Evolutionary conservation across 2,329 filamentous ascomycete genomes (phyloP).

Genomic region (Arthrobotrys musiformis): DNA sequence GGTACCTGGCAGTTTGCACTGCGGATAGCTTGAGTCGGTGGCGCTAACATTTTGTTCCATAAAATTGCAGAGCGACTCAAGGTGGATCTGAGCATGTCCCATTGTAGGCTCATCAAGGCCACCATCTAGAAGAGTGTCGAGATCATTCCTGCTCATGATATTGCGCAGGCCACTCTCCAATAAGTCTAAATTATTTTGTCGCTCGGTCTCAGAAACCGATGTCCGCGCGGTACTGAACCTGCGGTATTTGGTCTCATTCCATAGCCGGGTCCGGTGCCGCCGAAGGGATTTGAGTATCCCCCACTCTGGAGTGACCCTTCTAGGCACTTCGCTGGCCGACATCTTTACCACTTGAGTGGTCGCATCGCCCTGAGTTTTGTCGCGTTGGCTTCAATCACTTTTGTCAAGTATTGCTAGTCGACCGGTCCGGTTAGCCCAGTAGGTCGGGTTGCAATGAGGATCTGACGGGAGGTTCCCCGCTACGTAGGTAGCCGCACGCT

Average conservation of each 20-base stretch:
- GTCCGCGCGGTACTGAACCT: neutral
- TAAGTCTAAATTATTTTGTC: constrained; percentile 1
- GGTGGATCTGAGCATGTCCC: neutral
- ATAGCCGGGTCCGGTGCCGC: neutral
- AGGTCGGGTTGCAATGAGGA: neutral
- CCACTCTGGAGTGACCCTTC: neutral
- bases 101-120: constrained; percentile 8
- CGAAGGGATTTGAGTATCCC: neutral
- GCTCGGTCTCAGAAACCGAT: neutral
- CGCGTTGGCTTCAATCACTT: neutral
- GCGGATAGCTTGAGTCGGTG: neutral
- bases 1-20: neutral
- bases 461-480: neutral
- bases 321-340: neutral
- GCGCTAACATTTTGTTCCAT: neutral
- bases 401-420: no score
- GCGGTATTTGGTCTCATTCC: constrained; percentile 9
- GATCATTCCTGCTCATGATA: constrained; percentile 19
- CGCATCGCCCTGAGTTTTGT: neutral
- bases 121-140: neutral
- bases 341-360: neutral
- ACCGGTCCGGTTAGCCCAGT: neutral
- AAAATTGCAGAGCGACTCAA: constrained; percentile 11
- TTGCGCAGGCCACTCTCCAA: constrained; percentile 9
- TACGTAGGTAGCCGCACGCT: no score